Evolutionary conservation across 257 asterid genomes (phyloP).

Genomic region (Solanum habrochaites): DNA sequence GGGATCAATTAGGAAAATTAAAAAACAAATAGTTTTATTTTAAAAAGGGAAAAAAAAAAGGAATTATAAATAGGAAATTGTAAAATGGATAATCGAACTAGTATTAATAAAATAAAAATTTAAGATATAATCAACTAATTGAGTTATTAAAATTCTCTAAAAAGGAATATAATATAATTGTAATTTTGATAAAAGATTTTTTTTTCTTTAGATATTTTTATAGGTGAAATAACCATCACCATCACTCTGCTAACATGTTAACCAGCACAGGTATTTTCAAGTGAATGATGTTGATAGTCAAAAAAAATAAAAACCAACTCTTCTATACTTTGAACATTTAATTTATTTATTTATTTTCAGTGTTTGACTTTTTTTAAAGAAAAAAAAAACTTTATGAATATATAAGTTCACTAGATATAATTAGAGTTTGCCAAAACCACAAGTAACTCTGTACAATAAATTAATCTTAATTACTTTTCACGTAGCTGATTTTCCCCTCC

Average conservation of each 20-base stretch:
- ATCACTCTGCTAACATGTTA: not conserved
- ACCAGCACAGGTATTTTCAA: not conserved
- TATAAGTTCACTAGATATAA: slow-evolving; percentile 29
- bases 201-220: not conserved
- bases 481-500: not conserved
- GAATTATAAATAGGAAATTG: not conserved
- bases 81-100: not conserved
- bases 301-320: slow-evolving; percentile 10
- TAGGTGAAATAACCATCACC: slow-evolving; percentile 13
- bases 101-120: not conserved
- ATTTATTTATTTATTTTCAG: not conserved
- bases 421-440: slow-evolving; percentile 52
- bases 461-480: not conserved
- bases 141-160: not conserved
- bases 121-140: not conserved
- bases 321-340: not conserved
- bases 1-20: not conserved
- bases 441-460: slow-evolving; percentile 17
- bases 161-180: not conserved
- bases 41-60: not conserved
- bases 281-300: slow-evolving; percentile 27
- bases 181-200: too few relatives aligned
- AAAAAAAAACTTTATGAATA: not conserved
- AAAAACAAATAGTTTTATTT: not conserved
- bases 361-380: not conserved